Evolutionary conservation across 2,329 filamentous ascomycete species (phyloP), one percentile per base, ranked within the genome.

Genomic region (Fusarium subglutinans): DNA sequence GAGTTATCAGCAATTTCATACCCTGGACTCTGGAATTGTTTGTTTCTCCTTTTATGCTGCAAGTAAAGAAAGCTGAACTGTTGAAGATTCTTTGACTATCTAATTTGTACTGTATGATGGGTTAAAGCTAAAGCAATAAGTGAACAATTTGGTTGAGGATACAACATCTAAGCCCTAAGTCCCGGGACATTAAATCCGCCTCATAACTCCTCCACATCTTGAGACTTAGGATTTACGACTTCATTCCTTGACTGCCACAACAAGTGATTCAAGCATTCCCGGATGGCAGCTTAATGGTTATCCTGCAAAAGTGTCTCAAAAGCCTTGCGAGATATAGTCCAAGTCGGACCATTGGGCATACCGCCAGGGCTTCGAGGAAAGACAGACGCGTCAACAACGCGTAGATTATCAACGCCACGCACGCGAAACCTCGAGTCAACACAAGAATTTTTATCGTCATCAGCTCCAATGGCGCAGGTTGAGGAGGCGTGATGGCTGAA

Each of bases 311-410:
- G 24, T 1, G 18, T 44, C 30, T 67, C 50, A 15, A 66, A 66
- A 20, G 62, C 64, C 38, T 67, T 66, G 38, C 62, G 51, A 6
- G 62, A 67, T 2, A 67, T 67, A 15, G 64, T 67, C 64, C 64
- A 67, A 3, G 64, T 67, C 0, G 50, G 62, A 3, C 50, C 62
- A 8, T 66, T 59, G 0, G 64, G 62, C 62, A 67, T 66, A 3
- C 30, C 64, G 4, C 64, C 64, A 30, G 64, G 62, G 4, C 62
- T 66, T n/a, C 50, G 15, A 0, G 64, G 64, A 9, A 67, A 67
- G 0, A 66, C 38, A 4, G 62, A 67, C 8, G 62, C 64, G 40
- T 67, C 62, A 3, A 67, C 64, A 24, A 66, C 64, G 22, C 64
- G 64, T 9, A 67, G 6, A 0, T 44, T 44, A 6, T 66, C 62